phyloP scores from a whole-genome alignment of 2,329 filamentous ascomycete species.

The Ophiostoma ulmi region DNA sequence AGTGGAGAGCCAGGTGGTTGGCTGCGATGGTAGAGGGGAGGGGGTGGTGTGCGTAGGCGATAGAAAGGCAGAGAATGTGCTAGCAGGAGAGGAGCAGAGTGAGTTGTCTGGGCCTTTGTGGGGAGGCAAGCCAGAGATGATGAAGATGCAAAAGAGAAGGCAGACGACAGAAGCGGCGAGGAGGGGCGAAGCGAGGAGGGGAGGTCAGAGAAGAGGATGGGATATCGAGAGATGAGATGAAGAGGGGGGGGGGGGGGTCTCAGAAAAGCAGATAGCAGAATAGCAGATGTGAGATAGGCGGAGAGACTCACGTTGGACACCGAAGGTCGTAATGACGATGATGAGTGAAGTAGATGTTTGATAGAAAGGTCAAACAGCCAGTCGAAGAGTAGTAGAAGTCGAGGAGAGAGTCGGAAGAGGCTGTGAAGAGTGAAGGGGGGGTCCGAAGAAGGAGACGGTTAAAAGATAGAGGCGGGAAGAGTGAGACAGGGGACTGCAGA shows the following conservation, averaged over 20 bases:
- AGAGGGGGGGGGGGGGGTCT: background rate
- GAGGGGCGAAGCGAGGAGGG: background rate
- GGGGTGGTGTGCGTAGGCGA: slow-evolving; percentile 16
- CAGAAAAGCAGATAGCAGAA: background rate
- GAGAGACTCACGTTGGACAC: slow-evolving; percentile 6
- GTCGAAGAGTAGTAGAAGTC: background rate
- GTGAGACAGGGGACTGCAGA: slow-evolving; percentile 12
- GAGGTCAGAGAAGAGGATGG: background rate
- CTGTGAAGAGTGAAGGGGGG: background rate
- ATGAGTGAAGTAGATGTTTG: background rate
- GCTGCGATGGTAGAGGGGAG: background rate
- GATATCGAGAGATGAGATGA: background rate
- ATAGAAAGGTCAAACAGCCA: background rate
- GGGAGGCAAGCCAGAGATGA: background rate
- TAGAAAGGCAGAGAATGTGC: slow-evolving; percentile 25
- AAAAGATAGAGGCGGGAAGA: slow-evolving; percentile 16
- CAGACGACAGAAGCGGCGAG: background rate
- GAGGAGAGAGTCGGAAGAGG: slow-evolving; percentile 4
- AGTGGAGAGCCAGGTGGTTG: slow-evolving; percentile 1
- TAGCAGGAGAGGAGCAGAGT: slow-evolving; percentile 8
- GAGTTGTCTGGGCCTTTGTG: background rate
- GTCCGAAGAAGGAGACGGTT: slow-evolving; percentile 13
- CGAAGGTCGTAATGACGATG: background rate
- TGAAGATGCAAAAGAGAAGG: background rate
- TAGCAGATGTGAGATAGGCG: background rate